Conservation (phyloP, 495 filamentous ascomycete genomes). For the Usnea hakonensis region DNA sequence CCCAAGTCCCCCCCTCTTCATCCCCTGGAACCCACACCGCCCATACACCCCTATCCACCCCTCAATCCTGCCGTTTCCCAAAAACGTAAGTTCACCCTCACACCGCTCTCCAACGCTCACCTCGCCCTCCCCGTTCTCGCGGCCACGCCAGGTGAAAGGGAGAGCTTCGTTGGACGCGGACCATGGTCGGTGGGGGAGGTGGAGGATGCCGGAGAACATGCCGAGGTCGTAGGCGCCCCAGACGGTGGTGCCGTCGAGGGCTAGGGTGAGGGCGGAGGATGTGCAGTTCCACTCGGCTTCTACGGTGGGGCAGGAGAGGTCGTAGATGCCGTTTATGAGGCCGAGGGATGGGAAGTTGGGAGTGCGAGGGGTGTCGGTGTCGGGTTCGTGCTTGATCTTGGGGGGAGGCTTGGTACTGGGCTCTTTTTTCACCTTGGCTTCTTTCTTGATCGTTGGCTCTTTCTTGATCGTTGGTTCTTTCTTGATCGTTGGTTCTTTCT, state of each 20-base stretch:
- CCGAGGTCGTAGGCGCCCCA: conserved; percentile 28
- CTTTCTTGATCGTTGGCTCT: conserved; percentile 16
- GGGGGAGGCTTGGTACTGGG: background rate
- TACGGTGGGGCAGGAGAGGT: conserved; percentile 24
- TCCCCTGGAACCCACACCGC: conserved; percentile 8
- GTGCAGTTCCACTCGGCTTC: conserved; percentile 7
- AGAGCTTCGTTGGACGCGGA: background rate
- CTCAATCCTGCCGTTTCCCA: conserved; percentile 15
- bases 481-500: conserved; percentile 15
- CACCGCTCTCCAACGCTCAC: conserved; percentile 19
- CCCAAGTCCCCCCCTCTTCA: conserved; percentile 1
- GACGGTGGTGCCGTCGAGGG: conserved; percentile 19
- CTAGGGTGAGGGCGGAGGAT: conserved; percentile 15
- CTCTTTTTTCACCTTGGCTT: conserved; percentile 20
- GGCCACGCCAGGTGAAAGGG: conserved; percentile 18
- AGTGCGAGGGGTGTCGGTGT: background rate
- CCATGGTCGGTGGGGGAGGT: conserved; percentile 14
- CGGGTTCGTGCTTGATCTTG: conserved; percentile 14
- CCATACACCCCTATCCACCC: conserved; percentile 19
- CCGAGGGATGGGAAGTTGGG: conserved; percentile 25
- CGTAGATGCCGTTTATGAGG: conserved; percentile 42
- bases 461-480: conserved; percentile 20
- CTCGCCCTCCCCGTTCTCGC: conserved; percentile 19
- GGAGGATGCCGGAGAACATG: conserved; percentile 22
- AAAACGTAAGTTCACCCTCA: conserved; percentile 5